Evolutionary conservation across 129 eudicot genomes (phyloP).

Genomic region (Saussurea involucrata): DNA sequence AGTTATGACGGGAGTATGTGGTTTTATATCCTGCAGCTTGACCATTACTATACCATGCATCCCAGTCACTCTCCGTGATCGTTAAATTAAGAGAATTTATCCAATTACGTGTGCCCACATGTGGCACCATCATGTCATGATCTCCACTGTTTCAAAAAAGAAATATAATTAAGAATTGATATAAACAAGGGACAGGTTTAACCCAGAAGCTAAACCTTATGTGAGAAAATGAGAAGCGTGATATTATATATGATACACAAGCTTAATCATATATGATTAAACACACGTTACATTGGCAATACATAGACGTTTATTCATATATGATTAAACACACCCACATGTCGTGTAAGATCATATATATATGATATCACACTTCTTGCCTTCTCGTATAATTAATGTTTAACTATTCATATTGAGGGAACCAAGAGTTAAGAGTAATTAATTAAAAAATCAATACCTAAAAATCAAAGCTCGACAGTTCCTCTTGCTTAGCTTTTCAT

Average conservation of each 20-base stretch:
- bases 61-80: background rate
- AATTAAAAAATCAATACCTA: constrained; percentile 8
- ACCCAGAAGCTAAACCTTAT: too few relatives aligned
- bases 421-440: background rate
- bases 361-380: too few relatives aligned
- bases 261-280: too few relatives aligned
- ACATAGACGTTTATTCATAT: too few relatives aligned
- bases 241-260: too few relatives aligned
- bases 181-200: too few relatives aligned
- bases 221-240: too few relatives aligned
- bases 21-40: background rate
- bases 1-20: background rate
- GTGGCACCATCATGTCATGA: constrained; percentile 15
- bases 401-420: background rate
- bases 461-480: constrained; percentile 26
- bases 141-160: constrained; percentile 17
- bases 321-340: too few relatives aligned
- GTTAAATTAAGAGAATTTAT: constrained; percentile 1
- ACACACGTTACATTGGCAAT: too few relatives aligned
- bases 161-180: background rate
- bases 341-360: too few relatives aligned
- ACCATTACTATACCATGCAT: background rate
- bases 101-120: constrained; percentile 9
- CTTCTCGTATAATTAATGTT: too few relatives aligned
- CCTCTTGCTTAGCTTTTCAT: constrained; percentile 10